These are phyloP conservation scores for Xerocomus spinulosus DNA, from an alignment of 768 basidiomycete species.

Conservation along the genomic window DNA sequence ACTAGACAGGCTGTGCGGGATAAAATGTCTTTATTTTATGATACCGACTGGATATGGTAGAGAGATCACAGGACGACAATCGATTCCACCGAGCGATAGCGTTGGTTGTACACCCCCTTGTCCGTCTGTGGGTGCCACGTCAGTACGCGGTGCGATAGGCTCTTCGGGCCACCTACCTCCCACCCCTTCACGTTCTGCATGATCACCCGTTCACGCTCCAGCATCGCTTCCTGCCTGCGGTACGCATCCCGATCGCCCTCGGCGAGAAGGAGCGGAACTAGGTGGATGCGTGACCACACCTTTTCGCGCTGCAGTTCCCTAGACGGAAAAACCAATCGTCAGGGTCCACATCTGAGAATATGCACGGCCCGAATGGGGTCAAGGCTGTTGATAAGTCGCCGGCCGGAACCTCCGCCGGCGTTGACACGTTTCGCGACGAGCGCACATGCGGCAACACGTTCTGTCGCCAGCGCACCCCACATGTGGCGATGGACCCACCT, in stretches of 20 bases:
- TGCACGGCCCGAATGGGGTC: slow-evolving; percentile 38
- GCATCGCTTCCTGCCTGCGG: slow-evolving; percentile 71
- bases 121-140: slow-evolving; percentile 58
- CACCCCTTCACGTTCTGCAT: slow-evolving; percentile 94
- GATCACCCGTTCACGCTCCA: slow-evolving; percentile 78
- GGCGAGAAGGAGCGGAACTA: slow-evolving; percentile 86
- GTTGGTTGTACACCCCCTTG: slow-evolving; percentile 81
- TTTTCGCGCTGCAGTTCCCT: slow-evolving; percentile 94
- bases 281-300: slow-evolving; percentile 92
- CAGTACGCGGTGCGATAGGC: slow-evolving; percentile 16
- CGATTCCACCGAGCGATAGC: slow-evolving; percentile 55
- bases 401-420: slow-evolving; percentile 45
- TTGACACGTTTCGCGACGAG: slow-evolving; percentile 67
- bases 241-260: slow-evolving; percentile 91
- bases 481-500: slow-evolving; percentile 54
- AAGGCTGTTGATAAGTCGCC: slow-evolving; percentile 41
- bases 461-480: slow-evolving; percentile 54
- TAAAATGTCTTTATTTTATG: slow-evolving; percentile 10
- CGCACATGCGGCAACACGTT: slow-evolving; percentile 60
- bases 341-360: slow-evolving; percentile 41
- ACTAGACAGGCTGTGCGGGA: slow-evolving; percentile 25
- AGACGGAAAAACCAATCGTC: slow-evolving; percentile 31
- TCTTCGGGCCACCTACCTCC: slow-evolving; percentile 67
- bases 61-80: slow-evolving; percentile 53
- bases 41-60: slow-evolving; percentile 6